Evolutionary conservation across 768 basidiomycete genomes (phyloP), one percentile per base, ranked within the genome.

Genomic region (Austroboletus festivus): DNA sequence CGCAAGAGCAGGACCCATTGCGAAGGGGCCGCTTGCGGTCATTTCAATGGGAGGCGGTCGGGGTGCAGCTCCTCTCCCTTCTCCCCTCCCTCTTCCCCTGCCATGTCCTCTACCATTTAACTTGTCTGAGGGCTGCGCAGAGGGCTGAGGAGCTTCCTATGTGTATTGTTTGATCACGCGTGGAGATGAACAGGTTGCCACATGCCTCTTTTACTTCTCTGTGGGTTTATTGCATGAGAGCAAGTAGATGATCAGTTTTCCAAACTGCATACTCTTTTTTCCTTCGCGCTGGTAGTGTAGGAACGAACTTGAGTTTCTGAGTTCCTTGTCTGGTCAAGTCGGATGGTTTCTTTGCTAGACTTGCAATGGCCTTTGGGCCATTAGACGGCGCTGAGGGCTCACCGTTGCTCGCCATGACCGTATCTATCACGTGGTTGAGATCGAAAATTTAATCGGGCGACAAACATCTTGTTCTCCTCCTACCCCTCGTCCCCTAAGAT

Each of bases 1-100:
- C 9, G 78, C 78, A 55, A 87, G 73, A 20, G 86, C 75, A 28
- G 89, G 89, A 19, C 89, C 89, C 82, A 92, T 83, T 18, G 89
- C 87, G 57, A 92, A 92, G 13, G 89, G 89, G 4, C 89, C 89
- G 59, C 86, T 89, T 1, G 89, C 89, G 16, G 80, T 85, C 89
- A 92, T 89, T 68, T 87, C 83, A 7, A 71, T 71, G 2, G 77
- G 67, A 40, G 83, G 70, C 0, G 76, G 77, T 22, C 68, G 61
- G 15, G 73, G 79, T 54, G 68, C 59, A 0, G 68, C 56, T 4
- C 71, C 78, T 37, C 77, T 79, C 28, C 77, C 68, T 40, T 80
- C 82, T 11, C 81, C 79, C 45, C 77, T 62, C 7, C 82, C 80
- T 33, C 73, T 68, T 8, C 71, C 79, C 38, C 73, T 74, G 3